Evolutionary conservation across 192 early-diverging fungal species (phyloP).

Genomic region (Backusella sp.): DNA sequence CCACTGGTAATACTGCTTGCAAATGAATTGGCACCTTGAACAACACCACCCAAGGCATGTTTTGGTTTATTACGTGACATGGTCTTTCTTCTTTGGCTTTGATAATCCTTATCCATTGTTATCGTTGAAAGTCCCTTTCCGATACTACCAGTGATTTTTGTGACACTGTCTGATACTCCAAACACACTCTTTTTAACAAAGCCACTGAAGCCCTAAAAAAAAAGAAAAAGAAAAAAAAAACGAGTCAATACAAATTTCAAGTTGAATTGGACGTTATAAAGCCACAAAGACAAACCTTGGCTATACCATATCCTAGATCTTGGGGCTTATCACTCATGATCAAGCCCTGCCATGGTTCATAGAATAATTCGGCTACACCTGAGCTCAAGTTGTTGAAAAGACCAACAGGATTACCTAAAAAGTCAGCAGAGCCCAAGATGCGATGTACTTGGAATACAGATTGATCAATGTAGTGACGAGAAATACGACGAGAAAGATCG

Average conservation of each 20-base stretch:
- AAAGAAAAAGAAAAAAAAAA: not conserved
- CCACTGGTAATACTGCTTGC: constrained; percentile 84
- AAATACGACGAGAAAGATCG: constrained; percentile 76
- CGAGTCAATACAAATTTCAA: not conserved
- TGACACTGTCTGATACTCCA: constrained; percentile 92
- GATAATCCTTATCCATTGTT: constrained; percentile 90
- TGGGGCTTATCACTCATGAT: constrained; percentile 93
- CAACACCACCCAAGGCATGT: constrained; percentile 88
- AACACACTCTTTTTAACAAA: constrained; percentile 95
- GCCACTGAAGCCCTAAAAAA: constrained; percentile 62
- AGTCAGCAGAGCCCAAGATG: constrained; percentile 91
- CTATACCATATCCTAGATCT: constrained; percentile 91
- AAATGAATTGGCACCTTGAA: constrained; percentile 83
- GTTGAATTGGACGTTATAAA: not conserved
- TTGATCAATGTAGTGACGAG: constrained; percentile 87
- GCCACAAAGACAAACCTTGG: constrained; percentile 61
- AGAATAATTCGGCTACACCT: constrained; percentile 95
- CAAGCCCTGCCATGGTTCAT: constrained; percentile 96
- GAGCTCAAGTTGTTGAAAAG: constrained; percentile 95
- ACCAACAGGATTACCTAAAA: constrained; percentile 97
- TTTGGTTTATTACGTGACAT: constrained; percentile 85
- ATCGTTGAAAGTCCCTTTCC: constrained; percentile 96
- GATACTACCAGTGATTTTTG: constrained; percentile 94
- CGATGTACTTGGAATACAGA: constrained; percentile 84
- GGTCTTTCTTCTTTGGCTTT: constrained; percentile 76